Evolutionary conservation across 2,329 filamentous ascomycete genomes (phyloP).

Genomic region (Graphilbum fragrans): DNA sequence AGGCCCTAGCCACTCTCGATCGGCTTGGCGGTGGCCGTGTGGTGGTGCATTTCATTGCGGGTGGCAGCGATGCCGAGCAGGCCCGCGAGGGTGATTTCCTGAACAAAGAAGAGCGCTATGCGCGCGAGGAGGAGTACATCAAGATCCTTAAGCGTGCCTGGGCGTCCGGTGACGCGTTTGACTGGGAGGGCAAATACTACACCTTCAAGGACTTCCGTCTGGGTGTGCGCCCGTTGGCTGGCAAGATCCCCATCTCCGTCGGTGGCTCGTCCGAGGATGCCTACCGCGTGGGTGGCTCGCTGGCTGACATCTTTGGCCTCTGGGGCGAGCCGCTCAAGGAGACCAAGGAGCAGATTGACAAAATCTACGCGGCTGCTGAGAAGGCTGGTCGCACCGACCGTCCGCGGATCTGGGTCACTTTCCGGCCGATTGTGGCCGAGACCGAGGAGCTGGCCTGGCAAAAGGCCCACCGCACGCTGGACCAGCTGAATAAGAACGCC

Average conservation of each 20-base stretch:
- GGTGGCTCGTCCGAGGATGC: slow-evolving; percentile 47
- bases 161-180: slow-evolving; percentile 42
- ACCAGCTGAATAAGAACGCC: slow-evolving; percentile 31
- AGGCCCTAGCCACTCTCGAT: slow-evolving; percentile 48
- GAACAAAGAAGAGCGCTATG: slow-evolving; percentile 44
- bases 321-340: slow-evolving; percentile 54
- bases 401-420: slow-evolving; percentile 52
- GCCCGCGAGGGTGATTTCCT: slow-evolving; percentile 48
- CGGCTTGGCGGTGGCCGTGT: slow-evolving; percentile 47
- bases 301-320: slow-evolving; percentile 51
- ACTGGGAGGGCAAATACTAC: slow-evolving; percentile 49
- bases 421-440: slow-evolving; percentile 48
- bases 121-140: slow-evolving; percentile 48
- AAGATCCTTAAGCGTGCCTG: slow-evolving; percentile 46
- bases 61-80: slow-evolving; percentile 47
- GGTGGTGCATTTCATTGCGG: slow-evolving; percentile 47
- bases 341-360: slow-evolving; percentile 49
- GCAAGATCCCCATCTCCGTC: slow-evolving; percentile 43
- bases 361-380: slow-evolving; percentile 45
- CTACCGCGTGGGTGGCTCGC: slow-evolving; percentile 44
- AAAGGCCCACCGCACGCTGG: slow-evolving; percentile 45
- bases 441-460: slow-evolving; percentile 51
- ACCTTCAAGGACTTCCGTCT: slow-evolving; percentile 46
- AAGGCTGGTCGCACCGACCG: slow-evolving; percentile 41
- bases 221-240: slow-evolving; percentile 38